Evolutionary conservation across 2,329 filamentous ascomycete genomes (phyloP).

Genomic region (Cladophialophora chaetospira): DNA sequence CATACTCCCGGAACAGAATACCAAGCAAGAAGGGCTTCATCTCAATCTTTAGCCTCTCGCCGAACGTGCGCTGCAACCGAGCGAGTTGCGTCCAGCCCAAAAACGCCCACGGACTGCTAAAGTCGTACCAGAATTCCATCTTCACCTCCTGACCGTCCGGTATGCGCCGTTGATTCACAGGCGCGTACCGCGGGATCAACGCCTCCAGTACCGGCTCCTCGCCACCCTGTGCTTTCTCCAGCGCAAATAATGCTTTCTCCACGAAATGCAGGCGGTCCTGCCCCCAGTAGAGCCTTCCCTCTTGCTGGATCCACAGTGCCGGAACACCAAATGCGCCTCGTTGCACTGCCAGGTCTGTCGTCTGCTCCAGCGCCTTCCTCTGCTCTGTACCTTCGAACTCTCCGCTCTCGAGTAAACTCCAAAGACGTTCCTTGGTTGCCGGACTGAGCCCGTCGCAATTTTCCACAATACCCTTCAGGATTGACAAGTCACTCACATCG

Average conservation of each 20-base stretch:
- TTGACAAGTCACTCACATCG: constrained; percentile 15
- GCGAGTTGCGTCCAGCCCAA: constrained; percentile 24
- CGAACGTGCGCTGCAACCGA: constrained; percentile 19
- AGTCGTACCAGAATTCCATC: constrained; percentile 29
- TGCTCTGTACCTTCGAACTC: constrained; percentile 7
- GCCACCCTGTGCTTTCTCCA: no score
- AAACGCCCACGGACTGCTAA: constrained; percentile 28
- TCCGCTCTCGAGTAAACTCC: constrained; percentile 7
- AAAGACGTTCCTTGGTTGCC: constrained; percentile 1
- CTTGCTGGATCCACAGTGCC: constrained; percentile 15
- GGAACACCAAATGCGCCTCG: constrained; percentile 23
- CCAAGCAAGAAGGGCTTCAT: constrained; percentile 29
- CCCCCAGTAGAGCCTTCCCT: constrained; percentile 24
- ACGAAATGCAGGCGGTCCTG: constrained; percentile 28
- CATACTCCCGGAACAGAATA: constrained; percentile 21
- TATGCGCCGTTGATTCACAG: constrained; percentile 2
- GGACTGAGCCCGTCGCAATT: not conserved
- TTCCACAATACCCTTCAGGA: constrained; percentile 9
- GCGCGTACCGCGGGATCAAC: constrained; percentile 9
- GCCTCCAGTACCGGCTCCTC: not conserved
- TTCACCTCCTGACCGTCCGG: constrained; percentile 12
- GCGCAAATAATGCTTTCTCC: constrained; percentile 11
- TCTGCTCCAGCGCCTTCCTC: constrained; percentile 13
- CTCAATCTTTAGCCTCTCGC: constrained; percentile 17
- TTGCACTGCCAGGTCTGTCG: constrained; percentile 12